Conservation (phyloP, 2,329 filamentous ascomycete genomes). For the Monilinia fructicola region DNA sequence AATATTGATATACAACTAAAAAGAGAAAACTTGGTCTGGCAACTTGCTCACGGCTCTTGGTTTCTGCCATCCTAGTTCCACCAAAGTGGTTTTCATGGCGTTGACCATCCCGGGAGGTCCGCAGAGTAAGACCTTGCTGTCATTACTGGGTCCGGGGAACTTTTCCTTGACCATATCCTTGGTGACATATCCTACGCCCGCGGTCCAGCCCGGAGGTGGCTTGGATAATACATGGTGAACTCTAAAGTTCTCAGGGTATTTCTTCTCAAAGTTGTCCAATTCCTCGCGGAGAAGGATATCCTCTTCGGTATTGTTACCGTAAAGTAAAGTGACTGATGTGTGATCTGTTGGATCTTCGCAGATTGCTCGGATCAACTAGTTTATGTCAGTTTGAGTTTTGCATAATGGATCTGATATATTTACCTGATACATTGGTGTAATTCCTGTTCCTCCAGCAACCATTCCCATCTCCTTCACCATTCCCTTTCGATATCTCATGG, state of each 20-base stretch:
- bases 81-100: conserved; percentile 53
- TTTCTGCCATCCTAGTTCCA: conserved; percentile 51
- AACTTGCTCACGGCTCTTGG: conserved; percentile 53
- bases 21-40: conserved; percentile 56
- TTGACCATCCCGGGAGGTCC: conserved; percentile 62
- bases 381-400: neutral
- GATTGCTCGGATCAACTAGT: conserved; percentile 59
- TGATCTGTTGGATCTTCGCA: conserved; percentile 59
- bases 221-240: conserved; percentile 56
- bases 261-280: conserved; percentile 53
- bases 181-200: conserved; percentile 52
- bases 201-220: conserved; percentile 49
- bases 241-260: conserved; percentile 54
- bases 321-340: conserved; percentile 57
- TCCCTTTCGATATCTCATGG: conserved; percentile 51
- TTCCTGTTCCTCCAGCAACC: conserved; percentile 54
- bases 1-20: conserved; percentile 39
- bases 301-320: conserved; percentile 57
- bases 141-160: conserved; percentile 48
- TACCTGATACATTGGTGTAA: conserved; percentile 55
- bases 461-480: conserved; percentile 52
- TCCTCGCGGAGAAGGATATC: conserved; percentile 60
- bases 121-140: conserved; percentile 57
- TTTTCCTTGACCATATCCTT: conserved; percentile 50
- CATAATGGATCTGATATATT: neutral